Evolutionary conservation across 257 asterid genomes (phyloP).

Genomic region (Cinchona pubescens): DNA sequence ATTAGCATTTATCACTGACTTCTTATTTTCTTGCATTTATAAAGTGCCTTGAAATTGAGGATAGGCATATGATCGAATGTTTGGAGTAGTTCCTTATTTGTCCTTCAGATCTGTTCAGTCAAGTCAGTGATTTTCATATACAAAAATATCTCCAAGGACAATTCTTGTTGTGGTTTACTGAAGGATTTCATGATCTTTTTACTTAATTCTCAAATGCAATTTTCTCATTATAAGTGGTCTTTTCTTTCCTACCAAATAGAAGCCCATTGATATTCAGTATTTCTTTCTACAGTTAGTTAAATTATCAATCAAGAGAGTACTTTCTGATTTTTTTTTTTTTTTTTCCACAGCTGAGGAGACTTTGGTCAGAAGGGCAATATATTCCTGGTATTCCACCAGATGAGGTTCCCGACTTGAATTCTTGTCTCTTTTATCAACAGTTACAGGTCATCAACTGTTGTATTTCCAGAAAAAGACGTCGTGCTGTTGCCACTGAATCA

Average conservation of each 20-base stretch:
- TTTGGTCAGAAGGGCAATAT: conserved; percentile 89
- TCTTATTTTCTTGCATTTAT: neutral
- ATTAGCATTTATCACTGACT: neutral
- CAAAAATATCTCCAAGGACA: neutral
- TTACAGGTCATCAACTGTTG: conserved; percentile 96
- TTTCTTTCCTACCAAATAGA: neutral
- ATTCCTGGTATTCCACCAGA: conserved; percentile 92
- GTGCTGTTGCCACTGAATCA: conserved; percentile 65
- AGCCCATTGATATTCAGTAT: neutral
- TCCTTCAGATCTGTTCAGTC: neutral
- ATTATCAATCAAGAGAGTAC: conserved; percentile 17
- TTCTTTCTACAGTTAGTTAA: neutral
- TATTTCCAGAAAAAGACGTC: conserved; percentile 86
- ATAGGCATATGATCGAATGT: too few relatives aligned
- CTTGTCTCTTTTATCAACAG: conserved; percentile 91
- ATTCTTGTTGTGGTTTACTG: conserved; percentile 3
- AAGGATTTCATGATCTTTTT: neutral
- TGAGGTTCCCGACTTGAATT: conserved; percentile 80
- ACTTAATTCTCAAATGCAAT: neutral
- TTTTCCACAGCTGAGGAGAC: conserved; percentile 73
- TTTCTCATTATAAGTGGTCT: conserved; percentile 1
- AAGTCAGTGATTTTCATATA: conserved; percentile 1
- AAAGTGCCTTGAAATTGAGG: neutral
- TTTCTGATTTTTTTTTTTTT: conserved; percentile 19
- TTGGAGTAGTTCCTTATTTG: neutral